Percentiles rank a stretch among this genome's conserved stretches.
Evolutionary conservation across 495 filamentous ascomycete species (phyloP).

Genomic region (Trichoderma gamsii): DNA sequence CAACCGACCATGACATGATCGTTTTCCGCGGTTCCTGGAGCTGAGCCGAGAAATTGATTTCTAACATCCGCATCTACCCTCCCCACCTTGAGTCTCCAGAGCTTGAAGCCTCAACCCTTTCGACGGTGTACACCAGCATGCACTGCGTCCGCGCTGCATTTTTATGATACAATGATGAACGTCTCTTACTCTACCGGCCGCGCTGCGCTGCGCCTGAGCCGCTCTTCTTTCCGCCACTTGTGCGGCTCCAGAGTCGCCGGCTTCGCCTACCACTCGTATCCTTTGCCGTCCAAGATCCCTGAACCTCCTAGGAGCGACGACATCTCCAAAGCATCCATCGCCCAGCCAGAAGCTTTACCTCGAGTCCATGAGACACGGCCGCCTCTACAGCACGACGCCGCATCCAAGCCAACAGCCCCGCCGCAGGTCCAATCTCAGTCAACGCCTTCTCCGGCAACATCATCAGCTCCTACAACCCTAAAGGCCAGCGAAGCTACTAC

Average conservation of each 20-base stretch:
- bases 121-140: background rate
- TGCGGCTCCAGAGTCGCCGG: background rate
- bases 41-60: slow-evolving; percentile 17
- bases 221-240: slow-evolving; percentile 8
- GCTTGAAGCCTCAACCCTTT: background rate
- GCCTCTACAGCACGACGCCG: slow-evolving; percentile 27
- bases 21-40: background rate
- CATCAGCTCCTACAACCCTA: slow-evolving; percentile 22
- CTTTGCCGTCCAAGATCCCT: slow-evolving; percentile 53
- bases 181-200: background rate
- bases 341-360: slow-evolving; percentile 41
- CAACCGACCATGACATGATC: background rate
- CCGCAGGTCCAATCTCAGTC: slow-evolving; percentile 9
- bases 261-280: slow-evolving; percentile 63
- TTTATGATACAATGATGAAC: slow-evolving; percentile 15
- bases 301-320: slow-evolving; percentile 61
- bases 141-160: background rate
- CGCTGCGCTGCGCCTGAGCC: slow-evolving; percentile 3
- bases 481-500: slow-evolving; percentile 43
- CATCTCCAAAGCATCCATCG: slow-evolving; percentile 63
- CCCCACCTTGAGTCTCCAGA: background rate
- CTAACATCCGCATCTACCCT: slow-evolving; percentile 12
- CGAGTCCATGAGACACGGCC: slow-evolving; percentile 50
- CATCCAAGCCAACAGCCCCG: slow-evolving; percentile 19
- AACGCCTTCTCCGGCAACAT: slow-evolving; percentile 19